Evolutionary conservation across 2,329 filamentous ascomycete genomes (phyloP), one percentile per base, ranked within the genome.

Genomic region (Beauveria australis): DNA sequence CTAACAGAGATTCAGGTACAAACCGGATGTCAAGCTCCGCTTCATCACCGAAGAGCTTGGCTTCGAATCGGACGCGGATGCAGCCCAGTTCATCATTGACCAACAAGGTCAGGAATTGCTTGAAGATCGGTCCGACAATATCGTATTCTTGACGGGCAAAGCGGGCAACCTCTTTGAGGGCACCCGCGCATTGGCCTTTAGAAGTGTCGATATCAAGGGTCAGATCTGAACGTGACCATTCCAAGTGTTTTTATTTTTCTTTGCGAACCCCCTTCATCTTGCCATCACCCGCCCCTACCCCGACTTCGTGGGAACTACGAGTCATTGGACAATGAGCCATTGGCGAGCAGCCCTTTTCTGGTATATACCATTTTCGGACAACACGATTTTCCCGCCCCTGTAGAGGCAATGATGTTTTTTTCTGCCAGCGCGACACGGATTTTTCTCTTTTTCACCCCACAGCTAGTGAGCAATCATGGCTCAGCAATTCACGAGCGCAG

Each of bases 11-110:
- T 18, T 18, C 69, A 99, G 94, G 71, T 97, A 96, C 79, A 96
- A 96, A 78, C 90, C 89, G 67, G 89, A 92, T 73, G 84, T 97
- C 71, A 89, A 88, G 69, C 82, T 97, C 66, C 89, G 91, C 66
- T 97, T 96, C 77, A 84, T 99, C 69, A 96, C 92, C 62, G 91
- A 97, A 75, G 93, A 97, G 76, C 88, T 99, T 69, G 92, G 90
- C 55, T 99, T 99, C 74, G 92, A 96, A 74, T 92, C 89, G 62
- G 92, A 96, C 76, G 84, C 89, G 70, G 91, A 95, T 77, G 92
- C 92, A 64, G 89, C 89, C 63, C 89, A 94, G 72, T 99, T 97
- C 75, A 85, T 99, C 71, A 86, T 90, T 69, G 88, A 95, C 66
- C 79, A 94, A 69, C 82, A 87, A 66, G 89, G 88, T 57, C 84